Evolutionary conservation across 805 yeast genomes (phyloP).

Genomic region (Lipomyces kockii): DNA sequence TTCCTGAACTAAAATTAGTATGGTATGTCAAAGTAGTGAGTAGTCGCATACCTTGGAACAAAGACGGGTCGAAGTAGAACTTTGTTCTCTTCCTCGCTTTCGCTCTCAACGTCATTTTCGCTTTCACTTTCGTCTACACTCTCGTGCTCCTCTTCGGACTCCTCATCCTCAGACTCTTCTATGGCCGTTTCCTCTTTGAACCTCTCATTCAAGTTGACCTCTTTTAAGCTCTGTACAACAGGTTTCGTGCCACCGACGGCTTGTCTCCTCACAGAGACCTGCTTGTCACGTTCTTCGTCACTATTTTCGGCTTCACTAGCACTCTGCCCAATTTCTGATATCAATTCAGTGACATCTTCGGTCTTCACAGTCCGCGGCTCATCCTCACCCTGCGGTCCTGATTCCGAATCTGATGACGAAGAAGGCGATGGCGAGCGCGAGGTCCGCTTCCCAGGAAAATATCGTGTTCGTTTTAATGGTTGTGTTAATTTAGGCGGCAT

Average conservation of each 20-base stretch:
- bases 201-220: constrained; percentile 10
- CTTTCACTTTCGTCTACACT: constrained; percentile 11
- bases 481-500: constrained; percentile 21
- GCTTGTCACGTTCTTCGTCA: neutral
- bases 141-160: neutral
- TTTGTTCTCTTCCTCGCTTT: constrained; percentile 38
- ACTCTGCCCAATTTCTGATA: neutral
- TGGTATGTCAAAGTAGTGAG: neutral
- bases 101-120: constrained; percentile 4
- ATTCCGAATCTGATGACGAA: neutral
- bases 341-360: neutral
- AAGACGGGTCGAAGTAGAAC: constrained; percentile 44
- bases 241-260: neutral
- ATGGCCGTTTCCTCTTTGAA: constrained; percentile 1
- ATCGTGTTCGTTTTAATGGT: constrained; percentile 16
- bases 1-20: constrained; percentile 16
- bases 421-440: constrained; percentile 32
- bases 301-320: neutral
- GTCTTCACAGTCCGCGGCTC: neutral
- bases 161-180: neutral
- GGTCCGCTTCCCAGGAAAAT: constrained; percentile 30
- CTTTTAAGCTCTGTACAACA: constrained; percentile 8
- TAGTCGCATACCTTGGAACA: constrained; percentile 38
- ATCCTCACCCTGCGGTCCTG: neutral
- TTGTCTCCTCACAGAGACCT: neutral